Conservation (phyloP, 1,284 basidiomycete species). For the Irpex sp. region DNA sequence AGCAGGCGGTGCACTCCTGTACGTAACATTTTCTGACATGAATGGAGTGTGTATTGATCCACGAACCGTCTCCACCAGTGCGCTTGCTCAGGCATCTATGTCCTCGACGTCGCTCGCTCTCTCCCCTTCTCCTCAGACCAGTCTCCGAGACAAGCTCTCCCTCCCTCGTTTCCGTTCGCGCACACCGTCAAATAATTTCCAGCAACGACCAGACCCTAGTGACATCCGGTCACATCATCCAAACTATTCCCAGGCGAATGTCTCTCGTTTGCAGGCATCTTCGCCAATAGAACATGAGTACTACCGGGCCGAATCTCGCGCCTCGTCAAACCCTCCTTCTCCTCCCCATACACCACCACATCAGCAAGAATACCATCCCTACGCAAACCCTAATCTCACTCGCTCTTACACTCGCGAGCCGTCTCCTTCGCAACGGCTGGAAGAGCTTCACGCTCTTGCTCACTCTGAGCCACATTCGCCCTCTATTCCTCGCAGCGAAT, state of each 20-base stretch:
- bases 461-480: constrained; percentile 14
- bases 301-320: constrained; percentile 16
- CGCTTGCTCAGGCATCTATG: constrained; percentile 56
- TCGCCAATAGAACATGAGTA: constrained; percentile 21
- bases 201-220: constrained; percentile 15
- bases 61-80: constrained; percentile 21
- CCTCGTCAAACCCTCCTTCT: constrained; percentile 18
- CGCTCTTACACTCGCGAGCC: constrained; percentile 32
- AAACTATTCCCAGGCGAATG: constrained; percentile 13
- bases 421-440: constrained; percentile 24
- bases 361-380: constrained; percentile 50
- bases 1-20: constrained; percentile 56
- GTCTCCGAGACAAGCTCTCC: constrained; percentile 33
- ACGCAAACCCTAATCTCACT: constrained; percentile 68
- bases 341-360: constrained; percentile 21
- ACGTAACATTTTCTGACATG: constrained; percentile 26
- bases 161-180: constrained; percentile 30
- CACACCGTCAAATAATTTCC: constrained; percentile 25
- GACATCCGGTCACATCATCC: constrained; percentile 15
- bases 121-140: constrained; percentile 29
- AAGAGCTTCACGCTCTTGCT: constrained; percentile 13
- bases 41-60: neutral
- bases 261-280: constrained; percentile 17
- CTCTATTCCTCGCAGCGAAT: constrained; percentile 38
- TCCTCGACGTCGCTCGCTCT: constrained; percentile 47